Evolutionary conservation across 2,329 filamentous ascomycete species (phyloP), one percentile per base, ranked within the genome.

Genomic region (Talaromyces marneffei): DNA sequence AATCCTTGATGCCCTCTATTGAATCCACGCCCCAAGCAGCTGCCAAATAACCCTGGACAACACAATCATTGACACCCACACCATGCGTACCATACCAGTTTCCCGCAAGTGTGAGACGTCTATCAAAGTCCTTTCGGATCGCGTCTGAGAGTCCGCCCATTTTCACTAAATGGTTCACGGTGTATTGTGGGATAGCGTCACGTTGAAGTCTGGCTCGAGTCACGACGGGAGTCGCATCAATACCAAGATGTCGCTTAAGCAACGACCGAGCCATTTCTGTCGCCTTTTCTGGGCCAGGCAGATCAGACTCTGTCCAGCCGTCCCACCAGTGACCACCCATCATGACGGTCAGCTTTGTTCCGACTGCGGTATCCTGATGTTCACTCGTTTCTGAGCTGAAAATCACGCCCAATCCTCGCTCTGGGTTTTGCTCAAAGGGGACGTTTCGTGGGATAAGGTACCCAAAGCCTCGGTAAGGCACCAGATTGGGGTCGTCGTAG

Each of bases 261-360:
- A 95, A 79, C 1, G 79, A 75, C 64, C 84, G 83, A 35, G 92
- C 91, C 83, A 93, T 88, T 5, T 75, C 71, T 27, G 89, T 77
- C 16, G 86, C 91, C 66, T 89, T 82, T 14, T 87, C 79, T 64
- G 87, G 81, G 56, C 83, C 78, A 0, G 91, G 92, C 61, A 84
- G 85, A 40, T 79, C 77, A 1, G 74, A 69, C 54, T 70, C 50
- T 66, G 68, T 70, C 78, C 82, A 86, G 62, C 79, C 83, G 72
- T 91, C 82, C 91, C 91, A 97, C 83, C 90, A 91, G 76, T 97
- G 92, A 1, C 94, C 94, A 62, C 94, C 94, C 61, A 99, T 80
- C 86, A 99, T 96, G 67, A 97, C 90, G 16, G 93, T 96, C 58
- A 97, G 76, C 74, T 96, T 96, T 14, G 91, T 96, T 25, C 90